phyloP scores from a whole-genome alignment of 208 protist genomes.

The Acanthamoeba divionensis region DNA sequence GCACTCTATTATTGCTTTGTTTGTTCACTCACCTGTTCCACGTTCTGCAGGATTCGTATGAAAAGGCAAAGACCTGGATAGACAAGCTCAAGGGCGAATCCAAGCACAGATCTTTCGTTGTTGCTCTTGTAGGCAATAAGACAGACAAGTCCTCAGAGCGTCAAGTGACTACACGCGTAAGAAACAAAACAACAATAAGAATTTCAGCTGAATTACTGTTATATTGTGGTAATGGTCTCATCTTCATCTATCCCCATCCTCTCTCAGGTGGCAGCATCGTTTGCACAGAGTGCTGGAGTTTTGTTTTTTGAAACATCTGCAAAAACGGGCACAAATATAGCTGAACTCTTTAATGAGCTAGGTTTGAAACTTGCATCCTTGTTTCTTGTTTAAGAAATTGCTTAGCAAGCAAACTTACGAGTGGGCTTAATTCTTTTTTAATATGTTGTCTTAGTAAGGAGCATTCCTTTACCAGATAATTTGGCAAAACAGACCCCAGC shows the following conservation, averaged over 20 bases:
- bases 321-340: background rate
- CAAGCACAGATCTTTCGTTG: background rate
- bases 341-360: background rate
- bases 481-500: too few relatives aligned
- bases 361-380: background rate
- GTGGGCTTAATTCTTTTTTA: too few relatives aligned
- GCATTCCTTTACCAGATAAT: too few relatives aligned
- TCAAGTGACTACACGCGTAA: background rate
- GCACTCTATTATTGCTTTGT: background rate
- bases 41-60: background rate
- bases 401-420: too few relatives aligned
- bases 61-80: background rate
- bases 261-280: background rate
- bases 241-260: background rate
- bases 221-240: background rate
- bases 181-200: background rate
- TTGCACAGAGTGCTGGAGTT: background rate
- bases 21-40: background rate
- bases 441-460: too few relatives aligned
- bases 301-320: slow-evolving; percentile 4
- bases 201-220: background rate
- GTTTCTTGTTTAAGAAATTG: too few relatives aligned
- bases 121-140: background rate
- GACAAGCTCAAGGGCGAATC: background rate
- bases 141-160: background rate